Base-by-base conservation (phyloP, 768 basidiomycete genomes). In the Holtermannia corniformis region DNA sequence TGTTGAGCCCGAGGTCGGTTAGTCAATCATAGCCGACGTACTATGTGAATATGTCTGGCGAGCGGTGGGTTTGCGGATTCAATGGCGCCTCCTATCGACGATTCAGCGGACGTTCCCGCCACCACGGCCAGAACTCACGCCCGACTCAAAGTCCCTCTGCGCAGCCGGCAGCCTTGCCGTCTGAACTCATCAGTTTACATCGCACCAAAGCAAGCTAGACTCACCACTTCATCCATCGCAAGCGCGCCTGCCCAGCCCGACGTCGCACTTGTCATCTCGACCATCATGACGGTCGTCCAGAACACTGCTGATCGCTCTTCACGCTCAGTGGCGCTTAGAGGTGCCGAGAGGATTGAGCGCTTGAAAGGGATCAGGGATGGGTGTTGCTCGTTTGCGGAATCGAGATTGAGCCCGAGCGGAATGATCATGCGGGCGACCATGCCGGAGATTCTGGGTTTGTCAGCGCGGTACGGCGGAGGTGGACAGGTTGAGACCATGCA, bases 181-280 rank as follows among this genome's bases (percentile, higher is more conserved):
- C 62, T 64, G 27, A 20, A 23, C 43, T 3, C 14, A 24, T 56
- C 50, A 58, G 59, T 12, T 4, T 37, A 11, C 2, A 5, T 12
- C 55, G 13, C n/a, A 19, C 11, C n/a, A n/a, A n/a, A n/a, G n/a
- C n/a, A 7, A 7, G 16, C 2, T 3, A 2, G 23, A 64, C 62
- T 52, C 40, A 64, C 62, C 24, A 72, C 50, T 51, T 72, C 71
- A 46, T 72, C 68, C 19, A 70, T 45, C 4, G 59, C 48, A 26
- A 72, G 59, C n/a, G 62, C 58, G 0, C 63, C 65, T 10, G 65
- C 63, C 71, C 71, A 72, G 1, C 67, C 65, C 10, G 65, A 64
- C 11, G 65, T 61, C 4, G 65, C 48, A 16, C 32, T 37, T 16
- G 32, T 37, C 32, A 37, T 37, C 32, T 37, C 32, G 16, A 37